phyloP scores from a whole-genome alignment of 176 grass and related monocot species.

The Saccharum officinarum region DNA sequence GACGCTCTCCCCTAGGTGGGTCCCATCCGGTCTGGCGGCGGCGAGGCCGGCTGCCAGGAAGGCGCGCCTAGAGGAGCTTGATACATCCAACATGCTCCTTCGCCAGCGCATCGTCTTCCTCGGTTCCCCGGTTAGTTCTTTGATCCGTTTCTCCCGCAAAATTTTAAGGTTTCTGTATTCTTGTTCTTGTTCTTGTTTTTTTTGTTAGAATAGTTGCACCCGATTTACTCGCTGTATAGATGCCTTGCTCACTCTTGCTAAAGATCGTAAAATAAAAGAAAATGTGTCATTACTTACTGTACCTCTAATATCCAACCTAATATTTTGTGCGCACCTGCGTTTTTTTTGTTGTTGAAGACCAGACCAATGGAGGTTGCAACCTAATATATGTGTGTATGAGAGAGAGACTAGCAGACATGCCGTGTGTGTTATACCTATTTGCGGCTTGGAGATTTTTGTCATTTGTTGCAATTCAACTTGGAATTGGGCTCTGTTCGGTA shows the following conservation, averaged over 20 bases:
- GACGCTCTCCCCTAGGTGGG: constrained; percentile 58
- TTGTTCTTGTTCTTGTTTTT: neutral
- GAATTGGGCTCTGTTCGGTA: neutral
- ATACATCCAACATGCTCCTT: constrained; percentile 82
- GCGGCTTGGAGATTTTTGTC: neutral
- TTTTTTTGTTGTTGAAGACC: neutral
- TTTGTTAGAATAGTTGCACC: neutral
- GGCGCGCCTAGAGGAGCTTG: constrained; percentile 58
- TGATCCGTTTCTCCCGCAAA: neutral
- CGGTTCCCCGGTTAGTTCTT: constrained; percentile 57
- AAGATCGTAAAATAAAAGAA: neutral
- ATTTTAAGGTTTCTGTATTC: constrained; percentile 14
- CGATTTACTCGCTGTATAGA: neutral
- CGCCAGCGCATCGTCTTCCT: constrained; percentile 83
- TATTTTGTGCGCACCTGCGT: too few species aligned
- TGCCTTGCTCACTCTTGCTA: neutral
- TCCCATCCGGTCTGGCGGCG: constrained; percentile 26
- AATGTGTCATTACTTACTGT: neutral
- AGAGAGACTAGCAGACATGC: neutral
- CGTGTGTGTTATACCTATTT: neutral
- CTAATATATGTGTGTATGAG: neutral
- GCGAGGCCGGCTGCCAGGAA: constrained; percentile 45
- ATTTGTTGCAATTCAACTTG: neutral
- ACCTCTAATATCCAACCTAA: neutral
- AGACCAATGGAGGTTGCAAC: neutral